Percentiles rank a stretch among this genome's conserved stretches.
These are phyloP conservation scores for Anisodus tanguticus DNA, from an alignment of 257 asterid genomes.

Conservation along the genomic window DNA sequence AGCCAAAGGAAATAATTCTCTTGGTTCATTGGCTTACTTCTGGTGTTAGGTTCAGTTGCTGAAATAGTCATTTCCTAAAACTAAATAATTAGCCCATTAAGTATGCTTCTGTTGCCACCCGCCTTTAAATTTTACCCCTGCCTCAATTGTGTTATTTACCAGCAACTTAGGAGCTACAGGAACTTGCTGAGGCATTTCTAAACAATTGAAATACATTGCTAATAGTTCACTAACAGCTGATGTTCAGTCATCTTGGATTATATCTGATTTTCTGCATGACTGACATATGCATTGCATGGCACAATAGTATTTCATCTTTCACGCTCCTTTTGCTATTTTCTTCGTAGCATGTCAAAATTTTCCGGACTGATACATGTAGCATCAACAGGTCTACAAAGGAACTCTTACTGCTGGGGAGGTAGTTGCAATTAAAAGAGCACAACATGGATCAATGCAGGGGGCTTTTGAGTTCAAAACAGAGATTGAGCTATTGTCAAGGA, in stretches of 20 bases:
- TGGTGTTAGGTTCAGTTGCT: not conserved
- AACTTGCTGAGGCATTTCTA: not conserved
- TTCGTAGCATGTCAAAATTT: slow-evolving; percentile 25
- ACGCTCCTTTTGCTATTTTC: not conserved
- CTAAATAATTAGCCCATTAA: not conserved
- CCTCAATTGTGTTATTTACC: not conserved
- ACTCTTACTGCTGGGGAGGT: slow-evolving; percentile 55
- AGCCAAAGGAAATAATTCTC: slow-evolving; percentile 24
- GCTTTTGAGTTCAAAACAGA: slow-evolving; percentile 85
- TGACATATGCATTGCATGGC: not conserved
- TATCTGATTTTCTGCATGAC: not conserved
- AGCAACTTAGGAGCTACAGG: not conserved
- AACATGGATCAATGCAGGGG: slow-evolving; percentile 93
- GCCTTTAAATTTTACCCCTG: not conserved
- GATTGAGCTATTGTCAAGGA: slow-evolving; percentile 88
- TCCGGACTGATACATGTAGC: slow-evolving; percentile 21
- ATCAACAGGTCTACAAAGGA: slow-evolving; percentile 77
- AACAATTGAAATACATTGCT: not conserved
- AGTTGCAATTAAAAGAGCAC: slow-evolving; percentile 90
- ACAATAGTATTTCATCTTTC: not conserved
- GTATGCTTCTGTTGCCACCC: not conserved
- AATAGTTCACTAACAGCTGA: not conserved
- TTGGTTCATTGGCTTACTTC: slow-evolving; percentile 16
- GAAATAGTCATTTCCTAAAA: not conserved
- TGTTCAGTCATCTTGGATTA: not conserved